Evolutionary conservation across 139 green algal genomes (phyloP), one percentile per base, ranked within the genome.

Genomic region (Raphidocelis subcapitata): DNA sequence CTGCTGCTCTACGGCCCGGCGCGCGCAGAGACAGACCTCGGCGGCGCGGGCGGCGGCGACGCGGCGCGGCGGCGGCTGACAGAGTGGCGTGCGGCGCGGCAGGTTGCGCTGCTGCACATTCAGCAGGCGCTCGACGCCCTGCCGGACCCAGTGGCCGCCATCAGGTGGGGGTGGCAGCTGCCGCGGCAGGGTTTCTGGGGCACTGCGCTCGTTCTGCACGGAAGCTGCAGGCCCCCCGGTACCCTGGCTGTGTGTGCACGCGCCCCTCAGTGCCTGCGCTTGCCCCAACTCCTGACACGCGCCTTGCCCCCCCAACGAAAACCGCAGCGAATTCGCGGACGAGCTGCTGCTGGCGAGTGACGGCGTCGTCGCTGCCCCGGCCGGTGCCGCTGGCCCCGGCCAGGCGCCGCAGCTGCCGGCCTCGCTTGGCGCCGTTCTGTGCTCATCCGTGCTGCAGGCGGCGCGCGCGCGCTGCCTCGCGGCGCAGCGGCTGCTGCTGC

Each of bases 1-100:
- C 72, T 84, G 37, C 77, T 77, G 57, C 29, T 84, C 37, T 16
- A 75, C 26, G 82, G 82, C 5, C 82, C 82, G 21, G 36, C 28
- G 32, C n/a, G 24, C 23, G 36, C 49, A 56, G 47, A 47, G 21
- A 47, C 71, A 74, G 57, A 16, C 46, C 36, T 35, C 46, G 44
- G 52, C 47, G 24, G 33, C 16, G n/a, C 54, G 10, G 5, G 24
- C 24, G n/a, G 5, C 24, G 12, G 18, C 10, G 24, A 5, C 24
- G 69, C 12, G 21, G 23, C 20, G 33, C 21, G 47, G 26, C 44
- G 56, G 72, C 62, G 52, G 72, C 72, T 78, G 51, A 24, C 33
- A 2, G 29, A 78, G 37, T 78, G 72, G 72, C 21, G 72, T 24
- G 36, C 47, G 54, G 47, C 44, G 31, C 46, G 72, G 36, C 72